A percentile compares a stretch with the other conserved stretches of the same genome.
phyloP scores from a whole-genome alignment of 2,329 filamentous ascomycete genomes.

The Escovopsis sp. region DNA sequence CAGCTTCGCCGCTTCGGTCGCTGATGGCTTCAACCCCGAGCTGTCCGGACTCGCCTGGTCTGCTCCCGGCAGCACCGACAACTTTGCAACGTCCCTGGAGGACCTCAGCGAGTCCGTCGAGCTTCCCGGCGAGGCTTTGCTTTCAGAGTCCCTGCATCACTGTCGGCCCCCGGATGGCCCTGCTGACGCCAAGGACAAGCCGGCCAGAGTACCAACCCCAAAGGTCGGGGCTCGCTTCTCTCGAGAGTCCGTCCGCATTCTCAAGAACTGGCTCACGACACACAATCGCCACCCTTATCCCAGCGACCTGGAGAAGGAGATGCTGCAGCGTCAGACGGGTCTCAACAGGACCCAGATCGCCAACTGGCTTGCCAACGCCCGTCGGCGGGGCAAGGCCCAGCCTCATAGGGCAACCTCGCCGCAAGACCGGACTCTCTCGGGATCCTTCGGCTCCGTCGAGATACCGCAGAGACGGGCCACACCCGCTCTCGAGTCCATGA shows the following conservation, averaged over 20 bases:
- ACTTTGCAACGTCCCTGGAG: conserved; percentile 19
- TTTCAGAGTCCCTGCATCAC: conserved; percentile 14
- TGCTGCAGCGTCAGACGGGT: conserved; percentile 63
- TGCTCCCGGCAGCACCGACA: conserved; percentile 24
- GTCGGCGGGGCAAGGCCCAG: conserved; percentile 65
- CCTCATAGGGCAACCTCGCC: conserved; percentile 55
- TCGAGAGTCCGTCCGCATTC: conserved; percentile 59
- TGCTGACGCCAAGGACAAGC: conserved; percentile 8
- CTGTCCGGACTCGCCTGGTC: conserved; percentile 19
- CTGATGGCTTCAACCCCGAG: conserved; percentile 19
- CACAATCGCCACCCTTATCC: conserved; percentile 79
- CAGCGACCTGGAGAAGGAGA: conserved; percentile 72
- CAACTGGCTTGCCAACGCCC: conserved; percentile 86
- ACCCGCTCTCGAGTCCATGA: conserved; percentile 27
- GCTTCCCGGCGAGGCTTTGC: conserved; percentile 13
- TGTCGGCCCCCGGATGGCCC: conserved; percentile 4
- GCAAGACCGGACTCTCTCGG: conserved; percentile 42
- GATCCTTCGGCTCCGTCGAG: conserved; percentile 51
- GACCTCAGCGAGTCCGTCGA: conserved; percentile 12
- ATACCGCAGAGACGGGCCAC: conserved; percentile 51
- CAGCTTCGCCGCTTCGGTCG: conserved; percentile 33
- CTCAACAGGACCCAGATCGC: conserved; percentile 72
- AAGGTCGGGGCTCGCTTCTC: conserved; percentile 68
- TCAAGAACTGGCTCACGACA: conserved; percentile 73
- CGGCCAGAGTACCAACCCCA: conserved; percentile 21